Base-by-base conservation (phyloP, 73 alveolate species). In the Paramecium sonneborni region DNA sequence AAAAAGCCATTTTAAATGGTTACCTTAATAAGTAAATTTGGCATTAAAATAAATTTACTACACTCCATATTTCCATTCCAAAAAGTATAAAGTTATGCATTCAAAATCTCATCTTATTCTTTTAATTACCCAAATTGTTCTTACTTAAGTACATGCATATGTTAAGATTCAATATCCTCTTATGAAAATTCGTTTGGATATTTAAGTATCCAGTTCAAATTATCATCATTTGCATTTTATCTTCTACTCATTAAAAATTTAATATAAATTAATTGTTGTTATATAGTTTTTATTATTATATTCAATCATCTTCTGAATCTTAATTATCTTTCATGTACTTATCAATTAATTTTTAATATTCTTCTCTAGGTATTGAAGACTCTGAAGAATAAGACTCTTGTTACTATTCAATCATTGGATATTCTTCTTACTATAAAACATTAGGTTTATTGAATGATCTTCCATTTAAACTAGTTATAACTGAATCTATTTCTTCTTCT, bases 401-500 rank as follows among this genome's bases (percentile, higher is more conserved):
- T 43, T 79, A 44, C 18, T 43, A 14, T 14, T 74, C 87, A 74
- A 21, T 35, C 39, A 74, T 30, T 1, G 55, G 44, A 67, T 30
- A 74, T 79, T 79, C 6, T 18, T 39, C 69, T 79, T 72, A 10
- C 15, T 72, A 18, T 32, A 38, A 72, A 2, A 24, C 55, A 24
- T 79, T 79, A 4, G 41, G 55, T 34, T 46, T 79, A 30, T 26
- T 79, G 18, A 79, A 79, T 2, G 76, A 30, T 26, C 90, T 38
- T 7, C 90, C 90, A 79, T 79, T 79, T 14, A 79, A 79, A 79
- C 46, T 43, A 0, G 62, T 79, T 2, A 79, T 79, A 2, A 79
- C 55, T 0, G 74, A 79, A 79, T 79, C 90, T 6, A 79, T 43
- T 30, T 79, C 90, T 30, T 79, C 90, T 7, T 79, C 90, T 44